phyloP scores from a whole-genome alignment of 1,139 yeast species.

The Taphrina confusa region DNA sequence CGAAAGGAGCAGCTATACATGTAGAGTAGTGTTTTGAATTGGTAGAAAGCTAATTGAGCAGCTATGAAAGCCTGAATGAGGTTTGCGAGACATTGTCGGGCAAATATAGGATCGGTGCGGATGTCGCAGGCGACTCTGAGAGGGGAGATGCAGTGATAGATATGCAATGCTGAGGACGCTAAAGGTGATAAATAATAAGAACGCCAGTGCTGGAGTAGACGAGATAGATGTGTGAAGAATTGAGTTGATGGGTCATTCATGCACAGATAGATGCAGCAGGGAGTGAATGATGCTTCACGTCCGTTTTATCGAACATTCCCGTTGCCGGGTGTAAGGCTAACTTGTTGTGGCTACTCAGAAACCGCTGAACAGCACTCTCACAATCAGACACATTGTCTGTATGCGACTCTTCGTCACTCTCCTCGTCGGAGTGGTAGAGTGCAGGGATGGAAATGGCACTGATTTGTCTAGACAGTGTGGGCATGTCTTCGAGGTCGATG shows the following conservation, averaged over 20 bases:
- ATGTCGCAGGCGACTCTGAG: too few relatives aligned
- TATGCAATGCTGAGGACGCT: too few relatives aligned
- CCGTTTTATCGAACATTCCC: background rate
- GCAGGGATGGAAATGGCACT: slow-evolving; percentile 9
- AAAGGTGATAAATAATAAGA: background rate
- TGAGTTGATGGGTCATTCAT: background rate
- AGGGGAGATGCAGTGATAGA: too few relatives aligned
- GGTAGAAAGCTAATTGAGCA: too few relatives aligned
- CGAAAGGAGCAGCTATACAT: too few relatives aligned
- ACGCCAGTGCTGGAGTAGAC: background rate
- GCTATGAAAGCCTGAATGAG: too few relatives aligned
- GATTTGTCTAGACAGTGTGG: slow-evolving; percentile 23
- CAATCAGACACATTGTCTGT: background rate
- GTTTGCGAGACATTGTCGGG: too few relatives aligned
- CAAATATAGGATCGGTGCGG: too few relatives aligned
- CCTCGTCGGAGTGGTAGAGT: slow-evolving; percentile 16
- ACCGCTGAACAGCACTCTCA: background rate
- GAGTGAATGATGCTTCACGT: background rate
- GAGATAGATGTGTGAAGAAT: background rate
- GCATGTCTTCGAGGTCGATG: slow-evolving; percentile 28
- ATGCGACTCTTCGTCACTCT: slow-evolving; percentile 2
- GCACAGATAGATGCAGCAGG: background rate
- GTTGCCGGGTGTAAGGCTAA: background rate
- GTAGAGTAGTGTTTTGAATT: too few relatives aligned
- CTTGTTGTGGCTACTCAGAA: background rate